Percentiles rank a stretch among this genome's conserved stretches.
These are phyloP conservation scores for Entophlyctis helioformis DNA, from an alignment of 192 early-diverging fungal genomes.

Conservation along the genomic window DNA sequence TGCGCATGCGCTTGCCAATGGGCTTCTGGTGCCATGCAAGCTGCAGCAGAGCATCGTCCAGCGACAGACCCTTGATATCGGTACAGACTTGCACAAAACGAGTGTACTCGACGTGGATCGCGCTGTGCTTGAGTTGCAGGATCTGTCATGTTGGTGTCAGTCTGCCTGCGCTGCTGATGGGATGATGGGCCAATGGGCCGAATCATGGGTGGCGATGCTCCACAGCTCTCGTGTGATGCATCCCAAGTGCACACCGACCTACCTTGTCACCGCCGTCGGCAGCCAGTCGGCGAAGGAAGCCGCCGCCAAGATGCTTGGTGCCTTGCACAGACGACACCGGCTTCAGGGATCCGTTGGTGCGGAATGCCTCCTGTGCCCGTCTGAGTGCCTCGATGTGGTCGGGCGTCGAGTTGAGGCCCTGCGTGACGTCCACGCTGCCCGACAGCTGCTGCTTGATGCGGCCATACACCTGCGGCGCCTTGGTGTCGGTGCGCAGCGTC, in stretches of 20 bases:
- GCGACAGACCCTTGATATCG: slow-evolving; percentile 23
- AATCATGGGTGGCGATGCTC: background rate
- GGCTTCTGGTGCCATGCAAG: slow-evolving; percentile 22
- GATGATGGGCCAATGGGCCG: background rate
- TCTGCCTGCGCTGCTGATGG: too few species aligned
- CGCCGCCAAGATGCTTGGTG: slow-evolving; percentile 3
- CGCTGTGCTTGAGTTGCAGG: slow-evolving; percentile 1
- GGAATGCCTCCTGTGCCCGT: too few species aligned
- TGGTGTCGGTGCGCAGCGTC: too few species aligned
- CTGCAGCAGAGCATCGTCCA: slow-evolving; percentile 25
- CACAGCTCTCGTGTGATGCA: background rate
- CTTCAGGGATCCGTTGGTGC: too few species aligned
- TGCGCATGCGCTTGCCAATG: slow-evolving; percentile 15
- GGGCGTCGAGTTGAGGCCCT: too few species aligned
- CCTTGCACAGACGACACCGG: too few species aligned
- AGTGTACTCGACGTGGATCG: slow-evolving; percentile 27
- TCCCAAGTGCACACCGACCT: background rate
- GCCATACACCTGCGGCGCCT: too few species aligned
- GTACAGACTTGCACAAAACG: slow-evolving; percentile 24
- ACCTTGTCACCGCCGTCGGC: slow-evolving; percentile 31
- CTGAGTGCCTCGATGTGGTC: too few species aligned
- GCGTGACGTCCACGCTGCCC: too few species aligned
- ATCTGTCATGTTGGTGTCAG: background rate
- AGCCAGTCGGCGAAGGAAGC: slow-evolving; percentile 17
- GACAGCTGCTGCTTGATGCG: too few species aligned